phyloP scores from a whole-genome alignment of 2,329 filamentous ascomycete genomes.

The Monilinia laxa region DNA sequence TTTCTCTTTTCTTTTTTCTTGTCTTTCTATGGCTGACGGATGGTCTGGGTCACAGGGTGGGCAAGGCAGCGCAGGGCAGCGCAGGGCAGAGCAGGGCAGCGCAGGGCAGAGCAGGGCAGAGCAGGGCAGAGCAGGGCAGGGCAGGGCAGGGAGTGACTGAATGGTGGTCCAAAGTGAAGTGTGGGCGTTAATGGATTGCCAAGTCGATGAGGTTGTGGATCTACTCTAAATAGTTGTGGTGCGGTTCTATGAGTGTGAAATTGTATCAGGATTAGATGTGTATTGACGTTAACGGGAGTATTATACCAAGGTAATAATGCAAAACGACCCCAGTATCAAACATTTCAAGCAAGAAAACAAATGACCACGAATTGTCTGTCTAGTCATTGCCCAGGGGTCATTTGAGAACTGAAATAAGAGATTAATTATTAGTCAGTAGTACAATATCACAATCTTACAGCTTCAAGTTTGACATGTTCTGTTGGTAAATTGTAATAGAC shows the following conservation, averaged over 20 bases:
- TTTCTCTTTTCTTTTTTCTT: background rate
- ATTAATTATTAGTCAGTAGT: too few species aligned
- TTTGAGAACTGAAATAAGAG: background rate
- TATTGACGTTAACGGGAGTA: background rate
- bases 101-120: too few species aligned
- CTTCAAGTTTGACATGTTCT: background rate
- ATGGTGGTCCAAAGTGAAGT: background rate
- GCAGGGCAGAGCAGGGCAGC: too few species aligned
- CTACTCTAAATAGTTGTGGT: background rate
- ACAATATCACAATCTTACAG: background rate
- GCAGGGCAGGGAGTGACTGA: background rate
- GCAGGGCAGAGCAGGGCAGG: too few species aligned
- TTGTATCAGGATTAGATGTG: constrained; percentile 18
- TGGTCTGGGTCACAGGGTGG: constrained; percentile 8
- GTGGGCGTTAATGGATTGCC: background rate
- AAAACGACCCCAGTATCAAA: constrained; percentile 14
- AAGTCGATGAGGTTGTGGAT: background rate
- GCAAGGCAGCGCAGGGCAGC: too few species aligned
- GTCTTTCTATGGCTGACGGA: background rate
- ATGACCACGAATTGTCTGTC: background rate
- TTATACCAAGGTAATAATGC: background rate
- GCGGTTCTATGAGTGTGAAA: constrained; percentile 13
- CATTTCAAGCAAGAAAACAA: constrained; percentile 1
- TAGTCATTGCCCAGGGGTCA: too few species aligned
- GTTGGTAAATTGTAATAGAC: background rate